Percentiles rank a stretch among this genome's conserved stretches.
These are phyloP conservation scores for Daldinia childiae DNA, from an alignment of 495 filamentous ascomycete species.

Conservation along the genomic window DNA sequence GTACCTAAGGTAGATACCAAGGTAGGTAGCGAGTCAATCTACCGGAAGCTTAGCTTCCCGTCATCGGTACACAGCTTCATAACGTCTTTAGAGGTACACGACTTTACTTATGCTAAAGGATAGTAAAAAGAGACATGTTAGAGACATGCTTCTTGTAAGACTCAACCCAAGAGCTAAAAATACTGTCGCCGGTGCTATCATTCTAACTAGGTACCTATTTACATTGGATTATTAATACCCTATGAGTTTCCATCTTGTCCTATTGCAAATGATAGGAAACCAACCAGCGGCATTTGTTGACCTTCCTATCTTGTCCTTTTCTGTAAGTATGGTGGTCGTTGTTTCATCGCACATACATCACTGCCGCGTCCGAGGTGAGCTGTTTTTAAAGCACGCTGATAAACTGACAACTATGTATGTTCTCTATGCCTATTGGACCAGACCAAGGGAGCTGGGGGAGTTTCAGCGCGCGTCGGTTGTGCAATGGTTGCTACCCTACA, in stretches of 20 bases:
- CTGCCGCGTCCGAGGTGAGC: background rate
- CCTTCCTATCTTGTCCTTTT: background rate
- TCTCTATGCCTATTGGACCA: background rate
- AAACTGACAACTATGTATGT: background rate
- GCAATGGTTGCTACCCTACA: background rate
- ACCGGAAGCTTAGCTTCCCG: background rate
- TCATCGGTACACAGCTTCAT: background rate
- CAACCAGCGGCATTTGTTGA: background rate
- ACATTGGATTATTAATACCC: background rate
- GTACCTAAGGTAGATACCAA: too few species aligned
- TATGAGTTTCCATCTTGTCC: background rate
- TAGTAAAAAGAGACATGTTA: background rate
- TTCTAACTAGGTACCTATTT: background rate
- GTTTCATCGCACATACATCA: background rate
- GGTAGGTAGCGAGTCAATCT: background rate
- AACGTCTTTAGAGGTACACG: background rate
- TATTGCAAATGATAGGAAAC: background rate
- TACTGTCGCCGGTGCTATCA: background rate
- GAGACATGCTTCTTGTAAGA: background rate
- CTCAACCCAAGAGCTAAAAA: background rate
- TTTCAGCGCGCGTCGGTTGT: background rate
- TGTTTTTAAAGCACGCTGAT: background rate
- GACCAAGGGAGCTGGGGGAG: background rate
- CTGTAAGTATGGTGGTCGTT: background rate
- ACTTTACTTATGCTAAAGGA: background rate